These are phyloP conservation scores for Neonectria punicea DNA, from an alignment of 2,329 filamentous ascomycete genomes.

Conservation along the genomic window DNA sequence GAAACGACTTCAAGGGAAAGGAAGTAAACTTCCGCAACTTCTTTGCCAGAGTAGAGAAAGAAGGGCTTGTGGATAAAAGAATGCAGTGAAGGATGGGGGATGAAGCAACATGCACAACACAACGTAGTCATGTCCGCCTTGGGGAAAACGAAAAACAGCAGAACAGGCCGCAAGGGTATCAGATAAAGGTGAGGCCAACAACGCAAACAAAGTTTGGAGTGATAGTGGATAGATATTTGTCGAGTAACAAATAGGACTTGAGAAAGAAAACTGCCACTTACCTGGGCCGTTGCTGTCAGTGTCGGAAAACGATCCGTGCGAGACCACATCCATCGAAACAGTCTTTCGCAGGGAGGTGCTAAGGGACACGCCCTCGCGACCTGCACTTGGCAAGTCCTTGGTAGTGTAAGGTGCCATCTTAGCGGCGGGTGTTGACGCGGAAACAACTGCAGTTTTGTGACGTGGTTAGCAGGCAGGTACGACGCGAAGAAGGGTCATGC, in stretches of 20 bases:
- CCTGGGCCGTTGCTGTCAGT: not conserved
- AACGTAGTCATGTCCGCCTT: too few relatives aligned
- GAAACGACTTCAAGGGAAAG: not conserved
- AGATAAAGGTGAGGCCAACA: not conserved
- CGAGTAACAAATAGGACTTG: not conserved
- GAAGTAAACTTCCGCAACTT: not conserved
- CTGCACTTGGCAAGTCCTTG: not conserved
- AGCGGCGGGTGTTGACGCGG: too few relatives aligned
- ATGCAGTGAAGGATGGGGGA: too few relatives aligned
- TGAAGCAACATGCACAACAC: too few relatives aligned
- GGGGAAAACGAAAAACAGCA: too few relatives aligned
- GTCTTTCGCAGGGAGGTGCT: not conserved
- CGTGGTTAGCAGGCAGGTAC: not conserved
- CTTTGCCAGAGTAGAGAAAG: too few relatives aligned
- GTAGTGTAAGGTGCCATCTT: conserved; percentile 13
- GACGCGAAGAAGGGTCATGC: not conserved
- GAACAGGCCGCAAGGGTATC: too few relatives aligned
- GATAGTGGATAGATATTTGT: not conserved
- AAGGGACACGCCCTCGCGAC: not conserved
- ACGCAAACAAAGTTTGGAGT: not conserved
- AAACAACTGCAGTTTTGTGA: not conserved
- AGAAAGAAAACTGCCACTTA: not conserved
- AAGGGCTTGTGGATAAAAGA: too few relatives aligned
- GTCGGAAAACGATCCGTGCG: not conserved
- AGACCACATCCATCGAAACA: not conserved